Percentiles rank a stretch among this genome's conserved stretches.
Conservation (phyloP, 2,329 filamentous ascomycete genomes). For the Venturia aucupariae region DNA sequence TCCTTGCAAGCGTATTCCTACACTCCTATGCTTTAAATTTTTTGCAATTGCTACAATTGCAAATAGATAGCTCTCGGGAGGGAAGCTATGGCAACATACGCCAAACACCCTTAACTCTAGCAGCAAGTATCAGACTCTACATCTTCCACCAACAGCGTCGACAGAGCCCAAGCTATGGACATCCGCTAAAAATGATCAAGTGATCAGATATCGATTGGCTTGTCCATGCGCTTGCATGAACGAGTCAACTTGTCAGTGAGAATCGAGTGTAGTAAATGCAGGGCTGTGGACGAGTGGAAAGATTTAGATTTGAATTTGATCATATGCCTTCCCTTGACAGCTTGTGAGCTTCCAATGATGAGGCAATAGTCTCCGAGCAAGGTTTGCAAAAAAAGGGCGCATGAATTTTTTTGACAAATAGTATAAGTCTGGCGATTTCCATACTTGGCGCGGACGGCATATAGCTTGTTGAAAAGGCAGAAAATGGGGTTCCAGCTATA, state of each 20-base stretch:
- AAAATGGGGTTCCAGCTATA: neutral
- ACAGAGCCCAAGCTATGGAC: neutral
- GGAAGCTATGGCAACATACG: neutral
- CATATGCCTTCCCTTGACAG: neutral
- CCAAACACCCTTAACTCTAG: neutral
- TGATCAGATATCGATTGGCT: no score
- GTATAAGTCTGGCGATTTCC: neutral
- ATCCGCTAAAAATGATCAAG: neutral
- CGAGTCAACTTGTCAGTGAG: neutral
- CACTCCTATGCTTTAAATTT: no score
- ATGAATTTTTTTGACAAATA: neutral
- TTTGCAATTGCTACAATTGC: no score
- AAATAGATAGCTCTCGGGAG: neutral
- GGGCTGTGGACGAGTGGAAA: neutral
- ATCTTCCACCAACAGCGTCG: neutral
- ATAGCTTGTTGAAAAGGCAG: no score
- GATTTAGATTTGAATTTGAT: neutral
- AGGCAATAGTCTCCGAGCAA: neutral
- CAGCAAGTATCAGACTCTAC: neutral
- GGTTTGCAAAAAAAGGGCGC: neutral
- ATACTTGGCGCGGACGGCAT: no score
- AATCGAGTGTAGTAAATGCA: neutral
- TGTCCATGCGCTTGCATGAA: no score
- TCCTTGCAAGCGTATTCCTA: no score
- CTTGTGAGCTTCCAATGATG: neutral